Base-by-base conservation (phyloP, 2,329 filamentous ascomycete genomes). In the Arthrobotrys sphaeroides region DNA sequence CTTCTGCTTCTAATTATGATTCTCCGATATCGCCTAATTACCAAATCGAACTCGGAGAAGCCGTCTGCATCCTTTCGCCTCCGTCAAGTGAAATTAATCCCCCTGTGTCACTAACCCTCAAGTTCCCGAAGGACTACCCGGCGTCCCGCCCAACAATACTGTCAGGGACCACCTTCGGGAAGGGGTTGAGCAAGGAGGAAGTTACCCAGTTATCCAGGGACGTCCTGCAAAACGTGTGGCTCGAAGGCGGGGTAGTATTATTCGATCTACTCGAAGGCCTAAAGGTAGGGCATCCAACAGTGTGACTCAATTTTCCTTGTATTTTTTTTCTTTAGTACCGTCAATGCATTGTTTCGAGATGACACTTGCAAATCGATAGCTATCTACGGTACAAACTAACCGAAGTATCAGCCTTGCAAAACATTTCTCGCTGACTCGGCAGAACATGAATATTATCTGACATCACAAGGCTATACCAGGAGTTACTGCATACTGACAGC, bases 261-360 rank as follows among this genome's bases (percentile, higher is more conserved):
- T 99, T 94, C 80, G 94, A 97, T 81, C 87, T 96, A n/a, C 86
- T 97, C 38, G 94, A 97, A 80, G 90, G 91, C 80, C 84, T 91
- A 78, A 85, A 84, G 67, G 84, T 86, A 61, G 55, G 22, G 22
- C 22, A 26, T 42, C 16, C 26, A 36, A 53, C 40, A n/a, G n/a
- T 55, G 20, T 7, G 20, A 9, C 10, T 51, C 22, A 31, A 24
- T 28, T 40, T 57, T 40, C n/a, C 22, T 28, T 38, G 5, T 7
- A 24, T 42, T 5, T 42, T 59, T 10, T 59, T 59, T 22, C 20
- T 38, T 57, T 57, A 28, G 24, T 33, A 9, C 20, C 22, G 12
- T 20, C n/a, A 6, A 7, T 31, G 16, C 13, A 47, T 22, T 55
- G 51, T 55, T 55, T 55, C 18, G 31, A 38, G 31, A 55, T 55